Base-by-base conservation (phyloP, 257 asterid species). In the Lantana camara region DNA sequence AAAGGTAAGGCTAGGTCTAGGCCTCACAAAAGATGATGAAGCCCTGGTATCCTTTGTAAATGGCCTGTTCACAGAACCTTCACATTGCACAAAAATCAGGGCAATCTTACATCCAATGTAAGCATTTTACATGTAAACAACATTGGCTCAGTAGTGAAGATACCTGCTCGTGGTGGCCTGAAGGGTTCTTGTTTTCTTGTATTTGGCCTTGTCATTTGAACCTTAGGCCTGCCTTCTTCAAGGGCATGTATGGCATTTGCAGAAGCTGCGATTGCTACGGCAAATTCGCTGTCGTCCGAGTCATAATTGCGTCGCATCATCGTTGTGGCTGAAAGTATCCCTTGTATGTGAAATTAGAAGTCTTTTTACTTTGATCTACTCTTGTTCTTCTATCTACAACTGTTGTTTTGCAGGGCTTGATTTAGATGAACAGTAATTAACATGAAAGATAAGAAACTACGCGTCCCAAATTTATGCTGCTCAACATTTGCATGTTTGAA, bases 191-290 rank as follows among this genome's bases (percentile, higher is more conserved):
- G 73, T 63, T 60, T 75, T 59, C 54, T 49, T 58, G 59, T 68
- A 16, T 49, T 73, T 42, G 65, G 3, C 50, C 71, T 76, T 64
- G 50, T 10, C 17, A 42, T 62, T 19, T 23, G 75, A 67, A 56
- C 4, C 41, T 52, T 38, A 16, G 71, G 42, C 40, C 24, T 16
- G 56, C 27, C 11, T 66, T 73, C 83, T 41, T 67, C 81, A 34
- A 77, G 59, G 68, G 78, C 67, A 75, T 77, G 75, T 71, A 85
- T 77, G 41, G 90, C 91, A 62, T 75, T 44, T 9, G 89, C 89
- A 19, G 91, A 74, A 61, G 96, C 95, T 57, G 96, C 89, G 59
- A 88, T 23, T 44, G 90, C 87, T 5, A 83, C 59, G 20, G 85
- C 88, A 64, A 77, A 76, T 15, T 75, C 81, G 30, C 35, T 48